These are phyloP conservation scores for Escovopsis sp. DNA, from an alignment of 2,329 filamentous ascomycete species.

Conservation along the genomic window DNA sequence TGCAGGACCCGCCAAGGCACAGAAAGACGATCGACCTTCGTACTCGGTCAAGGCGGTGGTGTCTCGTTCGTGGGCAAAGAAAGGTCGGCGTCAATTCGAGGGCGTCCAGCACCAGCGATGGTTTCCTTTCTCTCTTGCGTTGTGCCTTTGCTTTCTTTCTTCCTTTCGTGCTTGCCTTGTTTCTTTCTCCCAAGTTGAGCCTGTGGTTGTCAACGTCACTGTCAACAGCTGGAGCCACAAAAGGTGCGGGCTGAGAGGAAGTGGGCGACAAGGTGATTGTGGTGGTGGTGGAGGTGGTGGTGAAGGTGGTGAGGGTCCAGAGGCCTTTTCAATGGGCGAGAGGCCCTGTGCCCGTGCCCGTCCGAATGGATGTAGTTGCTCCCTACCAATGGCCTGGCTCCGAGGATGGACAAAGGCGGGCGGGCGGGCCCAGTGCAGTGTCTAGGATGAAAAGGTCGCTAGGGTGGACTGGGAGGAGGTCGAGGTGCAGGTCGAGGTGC, in stretches of 20 bases:
- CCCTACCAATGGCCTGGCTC: no score
- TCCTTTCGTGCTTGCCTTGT: no score
- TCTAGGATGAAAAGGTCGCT: slow-evolving; percentile 16
- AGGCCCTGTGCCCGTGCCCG: not conserved
- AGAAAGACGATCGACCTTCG: not conserved
- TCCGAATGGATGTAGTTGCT: no score
- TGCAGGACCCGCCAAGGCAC: no score
- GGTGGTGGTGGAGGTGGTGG: slow-evolving; percentile 12
- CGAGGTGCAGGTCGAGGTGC: not conserved
- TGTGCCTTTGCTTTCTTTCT: no score
- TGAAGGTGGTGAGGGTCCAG: slow-evolving; percentile 20
- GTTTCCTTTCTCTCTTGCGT: no score
- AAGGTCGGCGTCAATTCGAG: not conserved
- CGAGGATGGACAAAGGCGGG: no score
- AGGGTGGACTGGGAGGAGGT: slow-evolving; percentile 12
- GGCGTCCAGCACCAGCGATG: not conserved
- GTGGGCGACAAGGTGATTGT: slow-evolving; percentile 14
- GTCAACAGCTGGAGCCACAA: no score
- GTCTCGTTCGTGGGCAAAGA: not conserved
- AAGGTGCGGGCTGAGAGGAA: slow-evolving; percentile 15
- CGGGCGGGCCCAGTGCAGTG: slow-evolving; percentile 1
- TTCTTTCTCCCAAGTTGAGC: no score
- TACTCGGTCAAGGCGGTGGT: not conserved
- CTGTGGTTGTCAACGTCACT: not conserved
- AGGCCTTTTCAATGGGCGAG: slow-evolving; percentile 24